Conservation (phyloP, 805 yeast species). For the Cyberlindnera meyerae region DNA sequence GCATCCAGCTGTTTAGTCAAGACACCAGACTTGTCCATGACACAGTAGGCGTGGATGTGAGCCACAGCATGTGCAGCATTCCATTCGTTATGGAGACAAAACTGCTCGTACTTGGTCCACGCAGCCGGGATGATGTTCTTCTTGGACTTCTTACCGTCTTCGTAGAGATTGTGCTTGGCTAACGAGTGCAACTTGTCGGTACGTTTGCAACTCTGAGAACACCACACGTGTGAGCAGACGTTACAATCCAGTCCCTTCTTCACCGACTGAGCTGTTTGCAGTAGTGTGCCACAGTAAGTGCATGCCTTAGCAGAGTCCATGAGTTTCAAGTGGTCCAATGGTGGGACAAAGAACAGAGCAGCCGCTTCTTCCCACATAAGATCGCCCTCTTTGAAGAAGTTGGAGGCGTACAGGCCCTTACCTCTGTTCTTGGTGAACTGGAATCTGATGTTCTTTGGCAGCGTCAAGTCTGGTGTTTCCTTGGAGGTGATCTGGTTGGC, state of each 20-base stretch:
- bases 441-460: constrained; percentile 41
- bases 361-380: constrained; percentile 56
- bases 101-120: constrained; percentile 55
- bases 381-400: constrained; percentile 42
- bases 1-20: constrained; percentile 46
- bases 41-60: constrained; percentile 42
- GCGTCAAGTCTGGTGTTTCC: constrained; percentile 38
- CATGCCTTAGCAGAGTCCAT: constrained; percentile 64
- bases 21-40: constrained; percentile 38
- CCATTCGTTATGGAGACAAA: constrained; percentile 62
- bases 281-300: constrained; percentile 55
- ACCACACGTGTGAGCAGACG: constrained; percentile 66
- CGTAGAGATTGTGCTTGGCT: constrained; percentile 49
- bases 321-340: constrained; percentile 57
- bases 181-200: constrained; percentile 47
- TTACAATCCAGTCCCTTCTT: constrained; percentile 59
- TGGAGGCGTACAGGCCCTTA: constrained; percentile 54
- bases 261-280: constrained; percentile 19
- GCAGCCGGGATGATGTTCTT: constrained; percentile 39
- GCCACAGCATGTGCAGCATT: constrained; percentile 64
- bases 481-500: constrained; percentile 49
- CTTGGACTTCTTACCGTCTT: constrained; percentile 29
- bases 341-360: constrained; percentile 60
- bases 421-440: constrained; percentile 51
- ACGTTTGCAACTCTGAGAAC: constrained; percentile 57